A percentile compares a stretch with the other conserved stretches of the same genome.
Conservation (phyloP, 306 rosid genomes). For the Pachyrhizus erosus region DNA sequence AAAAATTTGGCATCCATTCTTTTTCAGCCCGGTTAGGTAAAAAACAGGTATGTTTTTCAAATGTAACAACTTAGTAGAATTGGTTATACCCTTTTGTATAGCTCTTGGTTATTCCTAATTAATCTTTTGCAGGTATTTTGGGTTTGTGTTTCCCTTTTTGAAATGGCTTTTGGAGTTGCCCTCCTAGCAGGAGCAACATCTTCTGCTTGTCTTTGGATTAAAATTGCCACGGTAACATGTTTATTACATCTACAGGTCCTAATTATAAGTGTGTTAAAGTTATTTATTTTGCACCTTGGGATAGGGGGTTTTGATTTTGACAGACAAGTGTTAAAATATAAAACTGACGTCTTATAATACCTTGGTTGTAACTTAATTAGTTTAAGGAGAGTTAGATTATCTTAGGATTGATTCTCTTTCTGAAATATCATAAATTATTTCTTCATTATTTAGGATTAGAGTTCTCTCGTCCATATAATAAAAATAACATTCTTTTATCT, state of each 20-base stretch:
- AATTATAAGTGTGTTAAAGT: neutral
- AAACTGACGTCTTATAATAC: too few relatives aligned
- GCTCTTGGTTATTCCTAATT: neutral
- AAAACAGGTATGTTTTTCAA: constrained; percentile 48
- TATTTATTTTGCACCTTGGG: neutral
- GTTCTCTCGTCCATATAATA: too few relatives aligned
- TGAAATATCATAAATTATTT: too few relatives aligned
- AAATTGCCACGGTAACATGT: neutral
- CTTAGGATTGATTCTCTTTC: too few relatives aligned
- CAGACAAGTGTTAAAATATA: too few relatives aligned
- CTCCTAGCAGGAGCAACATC: neutral
- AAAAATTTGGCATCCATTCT: constrained; percentile 63
- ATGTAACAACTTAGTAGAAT: neutral
- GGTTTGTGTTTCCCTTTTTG: neutral
- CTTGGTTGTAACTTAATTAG: too few relatives aligned
- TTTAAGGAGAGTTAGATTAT: too few relatives aligned
- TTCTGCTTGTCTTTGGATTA: neutral
- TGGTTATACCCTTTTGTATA: neutral
- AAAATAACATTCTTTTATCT: too few relatives aligned
- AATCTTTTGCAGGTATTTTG: neutral
- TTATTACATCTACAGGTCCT: neutral
- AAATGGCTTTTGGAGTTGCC: neutral
- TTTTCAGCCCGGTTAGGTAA: constrained; percentile 76
- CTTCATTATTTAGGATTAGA: too few relatives aligned
- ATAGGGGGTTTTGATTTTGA: neutral